Base-by-base conservation (phyloP, 169 alveolate species). In the Plasmodium reichenowi region DNA sequence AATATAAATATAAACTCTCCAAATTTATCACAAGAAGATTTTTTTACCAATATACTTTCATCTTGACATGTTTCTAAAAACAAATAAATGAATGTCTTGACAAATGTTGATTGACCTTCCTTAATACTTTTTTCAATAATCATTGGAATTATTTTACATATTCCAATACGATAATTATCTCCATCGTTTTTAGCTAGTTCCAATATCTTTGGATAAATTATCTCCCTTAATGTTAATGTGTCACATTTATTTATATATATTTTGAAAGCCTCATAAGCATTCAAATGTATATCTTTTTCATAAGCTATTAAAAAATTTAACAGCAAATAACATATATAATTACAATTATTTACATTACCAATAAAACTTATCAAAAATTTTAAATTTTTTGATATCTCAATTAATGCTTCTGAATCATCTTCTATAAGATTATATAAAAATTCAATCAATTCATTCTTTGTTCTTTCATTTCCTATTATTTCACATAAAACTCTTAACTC, bases 81-180 rank as follows among this genome's bases (percentile, higher is more conserved):
- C 60, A 86, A 29, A 38, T 70, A 38, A 3, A 56, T 66, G 8
- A 70, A 86, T 7, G 48, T 71, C 32, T 72, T 70, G n/a, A 52
- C 45, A 71, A 59, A 72, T 26, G 32, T 70, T 2, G 62, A 13
- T 72, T 86, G 92, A 20, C 66, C 58, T 62, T 86, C 87, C 32
- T 60, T 32, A 26, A 86, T 63, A 52, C 92, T 71, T 66, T 71
- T 86, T 60, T 86, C 87, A 15, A 86, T 86, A 43, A 86, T 60
- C 10, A 59, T 47, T 17, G 86, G 92, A 7, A 86, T 43, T 54
- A 86, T 72, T 72, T 56, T 86, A 63, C 92, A 71, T 15, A 71
- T 87, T 29, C 92, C 92, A 32, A 86, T 86, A 45, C 87, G 86
- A 73, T 86, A 86, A 50, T 86, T 86, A 72, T 86, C 92, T 71